These are phyloP conservation scores for Penicillium atrosanguineum DNA, from an alignment of 495 filamentous ascomycete species.

Conservation along the genomic window DNA sequence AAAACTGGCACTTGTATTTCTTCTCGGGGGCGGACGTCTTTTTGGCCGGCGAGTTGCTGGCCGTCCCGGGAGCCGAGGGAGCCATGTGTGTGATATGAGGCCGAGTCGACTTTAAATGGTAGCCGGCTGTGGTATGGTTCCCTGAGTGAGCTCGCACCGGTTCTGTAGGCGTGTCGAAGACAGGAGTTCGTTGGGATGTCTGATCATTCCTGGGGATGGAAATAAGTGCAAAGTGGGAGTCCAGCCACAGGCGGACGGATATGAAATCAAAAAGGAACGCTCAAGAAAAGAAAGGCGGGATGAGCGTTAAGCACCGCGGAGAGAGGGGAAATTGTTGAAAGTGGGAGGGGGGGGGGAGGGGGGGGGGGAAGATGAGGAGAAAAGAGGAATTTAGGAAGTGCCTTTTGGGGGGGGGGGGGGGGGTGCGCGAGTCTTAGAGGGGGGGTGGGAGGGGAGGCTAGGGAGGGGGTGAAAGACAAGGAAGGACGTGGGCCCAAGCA, in stretches of 20 bases:
- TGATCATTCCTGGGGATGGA: slow-evolving; percentile 48
- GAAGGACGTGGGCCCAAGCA: slow-evolving; percentile 31
- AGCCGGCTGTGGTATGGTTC: slow-evolving; percentile 49
- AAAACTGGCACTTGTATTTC: slow-evolving; percentile 99
- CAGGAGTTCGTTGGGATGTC: slow-evolving; percentile 44
- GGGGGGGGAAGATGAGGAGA: slow-evolving; percentile 31
- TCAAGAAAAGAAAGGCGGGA: slow-evolving; percentile 36
- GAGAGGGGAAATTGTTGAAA: slow-evolving; percentile 14
- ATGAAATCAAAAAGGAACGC: slow-evolving; percentile 37
- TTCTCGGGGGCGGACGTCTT: slow-evolving; percentile 76
- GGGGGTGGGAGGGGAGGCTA: slow-evolving; percentile 29
- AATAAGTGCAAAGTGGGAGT: slow-evolving; percentile 35
- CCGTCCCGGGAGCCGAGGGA: slow-evolving; percentile 61
- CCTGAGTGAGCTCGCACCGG: slow-evolving; percentile 52
- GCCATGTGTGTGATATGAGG: slow-evolving; percentile 37
- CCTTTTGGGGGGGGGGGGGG: slow-evolving; percentile 16
- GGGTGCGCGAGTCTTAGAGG: slow-evolving; percentile 15
- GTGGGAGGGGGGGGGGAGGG: slow-evolving; percentile 15
- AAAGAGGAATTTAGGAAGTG: slow-evolving; percentile 31
- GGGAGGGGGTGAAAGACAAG: slow-evolving; percentile 28
- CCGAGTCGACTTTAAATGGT: slow-evolving; percentile 36
- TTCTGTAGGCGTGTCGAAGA: slow-evolving; percentile 49
- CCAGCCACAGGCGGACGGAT: slow-evolving; percentile 50
- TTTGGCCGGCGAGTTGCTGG: slow-evolving; percentile 55
- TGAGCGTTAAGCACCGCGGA: slow-evolving; percentile 26